Percentiles rank a stretch among this genome's conserved stretches.
phyloP scores from a whole-genome alignment of 2,329 filamentous ascomycete genomes.

The Botrytis galanthina region DNA sequence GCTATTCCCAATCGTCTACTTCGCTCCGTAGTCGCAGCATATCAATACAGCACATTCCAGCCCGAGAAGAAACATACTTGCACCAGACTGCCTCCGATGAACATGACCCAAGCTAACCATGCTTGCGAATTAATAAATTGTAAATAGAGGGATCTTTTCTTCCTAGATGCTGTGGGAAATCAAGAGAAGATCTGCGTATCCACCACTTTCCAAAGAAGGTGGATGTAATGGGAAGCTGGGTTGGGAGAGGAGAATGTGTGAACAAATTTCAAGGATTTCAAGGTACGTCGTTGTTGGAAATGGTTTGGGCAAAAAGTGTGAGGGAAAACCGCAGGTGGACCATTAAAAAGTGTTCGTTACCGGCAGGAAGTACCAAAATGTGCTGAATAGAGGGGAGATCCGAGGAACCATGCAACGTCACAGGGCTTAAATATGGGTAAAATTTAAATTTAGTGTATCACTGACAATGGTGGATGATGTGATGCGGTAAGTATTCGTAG shows the following conservation, averaged over 20 bases:
- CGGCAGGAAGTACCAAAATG: not conserved
- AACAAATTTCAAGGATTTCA: not conserved
- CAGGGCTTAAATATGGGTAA: not conserved
- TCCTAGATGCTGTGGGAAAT: not conserved
- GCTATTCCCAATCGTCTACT: not conserved
- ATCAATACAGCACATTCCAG: not conserved
- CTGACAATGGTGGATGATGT: not conserved
- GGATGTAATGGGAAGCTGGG: not conserved
- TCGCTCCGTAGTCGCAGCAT: not conserved
- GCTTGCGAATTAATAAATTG: slow-evolving; percentile 16
- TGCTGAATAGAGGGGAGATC: slow-evolving; percentile 1
- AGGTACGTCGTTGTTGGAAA: slow-evolving; percentile 14
- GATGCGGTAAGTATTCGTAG: not conserved
- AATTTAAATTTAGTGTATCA: not conserved
- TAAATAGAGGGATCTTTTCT: not conserved
- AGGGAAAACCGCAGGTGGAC: slow-evolving; percentile 8
- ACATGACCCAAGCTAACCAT: slow-evolving; percentile 44
- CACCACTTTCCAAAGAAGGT: not conserved
- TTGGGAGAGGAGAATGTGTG: not conserved
- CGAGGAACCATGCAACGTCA: slow-evolving; percentile 6
- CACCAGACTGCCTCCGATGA: slow-evolving; percentile 47
- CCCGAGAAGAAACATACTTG: slow-evolving; percentile 40
- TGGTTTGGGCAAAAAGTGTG: slow-evolving; percentile 1
- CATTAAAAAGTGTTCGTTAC: slow-evolving; percentile 7
- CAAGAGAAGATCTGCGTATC: not conserved